Base-by-base conservation (phyloP, 202 grass and related monocot species). In the Musa balbisiana region DNA sequence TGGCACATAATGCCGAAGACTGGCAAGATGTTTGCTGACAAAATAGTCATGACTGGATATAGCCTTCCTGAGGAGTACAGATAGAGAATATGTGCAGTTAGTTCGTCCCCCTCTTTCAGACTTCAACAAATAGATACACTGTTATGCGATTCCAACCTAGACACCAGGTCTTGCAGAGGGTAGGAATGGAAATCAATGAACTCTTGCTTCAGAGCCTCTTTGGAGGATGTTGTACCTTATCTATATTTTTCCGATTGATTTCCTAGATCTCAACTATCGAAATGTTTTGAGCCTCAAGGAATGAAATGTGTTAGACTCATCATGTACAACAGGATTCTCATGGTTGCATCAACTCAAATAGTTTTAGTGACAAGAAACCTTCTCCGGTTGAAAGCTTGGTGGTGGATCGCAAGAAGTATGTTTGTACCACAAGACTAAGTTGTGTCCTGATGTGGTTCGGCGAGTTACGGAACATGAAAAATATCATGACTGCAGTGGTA, bases 1-100 rank as follows among this genome's bases (percentile, higher is more conserved):
- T 99, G 95, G 95, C 95, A 99, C 63, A 88, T 99, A 58, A 99
- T 99, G 95, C 91, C 95, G 2, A 94, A 99, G 85, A 92, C 95
- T 11, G 95, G 91, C 71, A 99, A 99, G 84, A 99, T 99, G 95
- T 87, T 99, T 74, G 89, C 95, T 67, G 91, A 99, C 81, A 98
- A 98, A 88, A 93, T 99, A 58, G 91, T 99, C 21, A 86, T 99
- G 87, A 85, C 87, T 17, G 91, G 95, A 6, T 99, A 99, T 85
- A 80, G 69, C 52, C 85, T 99, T 24, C 95, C 95, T 26, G 87
- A 99, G 71, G 88, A 92, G 66, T 99, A 99, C 80, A 87, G 91
- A 90, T 88, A 91, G 79, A 77, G 8, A 27, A 17, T 70, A 11
- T 27, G 2, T 50, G 33, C 17, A 51, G 67, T 70, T 20, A 12